Conservation (phyloP, 352 stramenopile genomes). For the Globisporangium polare region DNA sequence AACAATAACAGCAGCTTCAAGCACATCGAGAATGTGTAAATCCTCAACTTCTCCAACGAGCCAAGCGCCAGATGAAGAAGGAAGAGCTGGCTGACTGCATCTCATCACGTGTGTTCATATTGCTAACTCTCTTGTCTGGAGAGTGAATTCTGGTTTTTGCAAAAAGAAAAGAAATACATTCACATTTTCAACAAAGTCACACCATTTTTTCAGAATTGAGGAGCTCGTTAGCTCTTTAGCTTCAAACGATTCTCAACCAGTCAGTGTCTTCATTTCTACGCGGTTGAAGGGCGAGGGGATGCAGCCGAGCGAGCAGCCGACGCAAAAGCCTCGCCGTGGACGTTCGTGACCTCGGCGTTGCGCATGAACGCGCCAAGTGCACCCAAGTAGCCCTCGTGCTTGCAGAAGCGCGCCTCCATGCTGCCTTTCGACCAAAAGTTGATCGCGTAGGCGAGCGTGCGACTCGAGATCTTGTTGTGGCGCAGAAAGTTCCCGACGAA, state of each 20-base stretch:
- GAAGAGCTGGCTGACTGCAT: neutral
- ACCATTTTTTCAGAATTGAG: neutral
- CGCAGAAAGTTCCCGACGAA: slow-evolving; percentile 98
- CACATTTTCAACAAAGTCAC: neutral
- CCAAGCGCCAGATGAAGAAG: neutral
- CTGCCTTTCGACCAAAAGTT: slow-evolving; percentile 97
- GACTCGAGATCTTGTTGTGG: slow-evolving; percentile 95
- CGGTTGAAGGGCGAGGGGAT: slow-evolving; percentile 10
- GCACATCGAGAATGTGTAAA: slow-evolving; percentile 66
- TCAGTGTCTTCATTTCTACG: neutral
- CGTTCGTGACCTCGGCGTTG: slow-evolving; percentile 70
- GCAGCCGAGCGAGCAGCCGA: slow-evolving; percentile 27
- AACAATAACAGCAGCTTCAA: slow-evolving; percentile 41
- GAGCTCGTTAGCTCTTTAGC: neutral
- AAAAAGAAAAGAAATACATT: slow-evolving; percentile 7
- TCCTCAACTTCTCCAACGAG: neutral
- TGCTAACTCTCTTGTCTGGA: neutral
- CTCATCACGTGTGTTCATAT: neutral
- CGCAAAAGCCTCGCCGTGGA: slow-evolving; percentile 61
- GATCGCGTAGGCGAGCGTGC: slow-evolving; percentile 94
- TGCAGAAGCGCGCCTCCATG: slow-evolving; percentile 92
- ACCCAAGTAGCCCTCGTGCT: slow-evolving; percentile 98
- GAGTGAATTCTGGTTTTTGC: slow-evolving; percentile 3
- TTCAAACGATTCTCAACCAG: neutral
- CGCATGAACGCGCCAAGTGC: slow-evolving; percentile 96